Conservation (phyloP, 306 rosid species). For the Rosa persica region DNA sequence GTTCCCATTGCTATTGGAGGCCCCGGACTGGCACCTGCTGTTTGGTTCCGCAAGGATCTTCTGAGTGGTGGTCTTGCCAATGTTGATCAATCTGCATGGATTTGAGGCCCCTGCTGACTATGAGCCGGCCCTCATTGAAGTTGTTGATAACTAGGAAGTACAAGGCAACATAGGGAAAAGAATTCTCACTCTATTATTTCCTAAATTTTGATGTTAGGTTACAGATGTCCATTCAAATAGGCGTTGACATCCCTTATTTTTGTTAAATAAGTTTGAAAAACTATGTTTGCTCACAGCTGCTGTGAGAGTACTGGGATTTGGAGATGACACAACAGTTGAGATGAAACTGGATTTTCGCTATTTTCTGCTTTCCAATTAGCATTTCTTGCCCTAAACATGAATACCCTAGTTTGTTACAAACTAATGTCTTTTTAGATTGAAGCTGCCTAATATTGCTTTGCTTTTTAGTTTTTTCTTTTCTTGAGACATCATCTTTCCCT, state of each 20-base stretch:
- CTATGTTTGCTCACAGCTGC: not conserved
- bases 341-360: not conserved
- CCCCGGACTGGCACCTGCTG: slow-evolving; percentile 79
- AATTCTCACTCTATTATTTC: slow-evolving; percentile 1
- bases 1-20: slow-evolving; percentile 99
- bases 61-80: slow-evolving; percentile 87
- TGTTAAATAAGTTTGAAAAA: slow-evolving; percentile 27
- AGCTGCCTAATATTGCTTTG: too few species aligned
- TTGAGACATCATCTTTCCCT: too few species aligned
- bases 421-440: too few species aligned
- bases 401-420: too few species aligned
- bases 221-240: slow-evolving; percentile 6
- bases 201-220: slow-evolving; percentile 29
- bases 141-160: slow-evolving; percentile 43
- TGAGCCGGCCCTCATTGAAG: slow-evolving; percentile 79
- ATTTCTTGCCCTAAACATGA: too few species aligned
- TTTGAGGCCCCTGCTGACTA: slow-evolving; percentile 91
- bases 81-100: slow-evolving; percentile 91
- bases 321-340: not conserved
- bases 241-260: slow-evolving; percentile 1
- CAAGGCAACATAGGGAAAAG: not conserved
- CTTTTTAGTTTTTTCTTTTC: too few species aligned
- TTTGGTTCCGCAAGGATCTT: slow-evolving; percentile 66
- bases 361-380: too few species aligned
- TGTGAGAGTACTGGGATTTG: not conserved